These are phyloP conservation scores for Leptodontidium sp. DNA, from an alignment of 2,329 filamentous ascomycete species.

Conservation along the genomic window DNA sequence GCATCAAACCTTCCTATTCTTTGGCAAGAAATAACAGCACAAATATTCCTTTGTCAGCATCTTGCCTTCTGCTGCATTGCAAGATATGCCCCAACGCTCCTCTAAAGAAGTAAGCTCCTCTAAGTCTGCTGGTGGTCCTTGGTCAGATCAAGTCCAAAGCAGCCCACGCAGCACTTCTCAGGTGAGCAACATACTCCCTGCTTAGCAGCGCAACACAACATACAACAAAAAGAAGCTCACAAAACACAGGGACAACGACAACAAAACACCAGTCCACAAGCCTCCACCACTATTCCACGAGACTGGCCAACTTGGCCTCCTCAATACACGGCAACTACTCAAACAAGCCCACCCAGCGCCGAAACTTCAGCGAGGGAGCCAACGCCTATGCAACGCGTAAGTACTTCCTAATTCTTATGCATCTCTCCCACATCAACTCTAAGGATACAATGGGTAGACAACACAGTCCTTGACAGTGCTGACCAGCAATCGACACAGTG, in stretches of 20 bases:
- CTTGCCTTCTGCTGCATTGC: neutral
- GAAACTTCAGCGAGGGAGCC: neutral
- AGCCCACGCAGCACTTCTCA: neutral
- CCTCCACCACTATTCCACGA: neutral
- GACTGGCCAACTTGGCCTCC: neutral
- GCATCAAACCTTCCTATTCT: too few relatives aligned
- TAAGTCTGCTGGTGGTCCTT: too few relatives aligned
- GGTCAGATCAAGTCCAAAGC: too few relatives aligned
- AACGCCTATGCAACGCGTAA: neutral
- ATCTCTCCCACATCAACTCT: neutral
- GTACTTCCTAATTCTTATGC: neutral
- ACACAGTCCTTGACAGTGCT: neutral
- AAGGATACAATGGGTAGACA: neutral
- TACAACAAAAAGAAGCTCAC: neutral
- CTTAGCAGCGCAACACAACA: neutral
- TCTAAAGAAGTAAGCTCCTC: neutral
- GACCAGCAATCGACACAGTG: conserved; percentile 4
- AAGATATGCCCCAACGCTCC: neutral
- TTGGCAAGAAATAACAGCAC: too few relatives aligned
- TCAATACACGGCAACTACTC: neutral
- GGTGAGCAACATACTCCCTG: neutral
- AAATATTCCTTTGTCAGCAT: too few relatives aligned
- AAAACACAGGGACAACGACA: neutral
- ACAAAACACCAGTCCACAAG: neutral
- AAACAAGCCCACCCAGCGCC: neutral